Evolutionary conservation across 129 eudicot genomes (phyloP), one percentile per base, ranked within the genome.

Genomic region (Saussurea involucrata): DNA sequence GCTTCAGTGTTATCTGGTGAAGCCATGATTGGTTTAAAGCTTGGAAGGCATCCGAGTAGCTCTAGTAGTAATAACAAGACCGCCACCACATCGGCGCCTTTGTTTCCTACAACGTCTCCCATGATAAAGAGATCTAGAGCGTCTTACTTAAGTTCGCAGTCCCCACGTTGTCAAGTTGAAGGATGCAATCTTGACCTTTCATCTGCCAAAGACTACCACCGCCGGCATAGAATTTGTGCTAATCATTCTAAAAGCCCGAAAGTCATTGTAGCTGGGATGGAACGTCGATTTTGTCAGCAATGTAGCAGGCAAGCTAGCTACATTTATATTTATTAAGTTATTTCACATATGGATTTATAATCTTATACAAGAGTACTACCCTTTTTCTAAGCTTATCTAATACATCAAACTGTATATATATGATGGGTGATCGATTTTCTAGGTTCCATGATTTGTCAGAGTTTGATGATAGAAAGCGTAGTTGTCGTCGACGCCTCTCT

Each of bases 281-380:
- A 85, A 32, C 85, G 96, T 33, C 83, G 96, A 63, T 90, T 90
- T 79, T 90, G 96, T 81, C 96, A 90, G 72, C 96, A 90, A 68
- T 90, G 96, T 77, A 90, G 92, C 88, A 90, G 92, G 96, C 73
- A 80, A 82, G 22, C 21, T 53, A 37, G 44, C 44, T 37, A 49
- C 10, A 46, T 81, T 66, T 44, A 55, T 49, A 8, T 74, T 63
- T 49, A 34, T 4, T 15, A 20, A 46, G 24, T 9, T n/a, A n/a
- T n/a, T 53, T 34, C 36, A 34, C 34, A 15, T 31, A 28, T 42
- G 20, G 21, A 24, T 18, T 36, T 21, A 15, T 10, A 34, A 24
- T 78, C 8, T 9, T 13, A 44, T 31, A 31, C 34, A 44, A 32
- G n/a, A 25, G 7, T 53, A 53, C 64, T 53, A 53, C 64, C 64